These are phyloP conservation scores for Chamaecrista fasciculata DNA, from an alignment of 306 rosid species.

Conservation along the genomic window DNA sequence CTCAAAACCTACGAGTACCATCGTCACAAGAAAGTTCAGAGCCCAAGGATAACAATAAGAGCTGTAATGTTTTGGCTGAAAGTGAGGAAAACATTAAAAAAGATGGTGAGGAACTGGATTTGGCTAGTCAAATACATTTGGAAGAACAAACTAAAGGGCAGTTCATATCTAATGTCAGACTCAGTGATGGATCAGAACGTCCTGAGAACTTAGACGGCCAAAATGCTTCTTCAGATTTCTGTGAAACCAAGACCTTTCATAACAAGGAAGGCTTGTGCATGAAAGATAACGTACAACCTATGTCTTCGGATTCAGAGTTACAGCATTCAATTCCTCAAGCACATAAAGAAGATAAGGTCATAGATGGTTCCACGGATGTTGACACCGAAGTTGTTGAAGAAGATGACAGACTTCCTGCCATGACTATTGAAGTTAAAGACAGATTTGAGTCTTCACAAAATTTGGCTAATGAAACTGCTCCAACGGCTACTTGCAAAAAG, in stretches of 20 bases:
- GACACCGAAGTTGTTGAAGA: constrained; percentile 1
- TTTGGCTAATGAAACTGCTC: constrained; percentile 10
- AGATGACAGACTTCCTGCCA: constrained; percentile 11
- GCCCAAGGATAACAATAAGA: constrained; percentile 24
- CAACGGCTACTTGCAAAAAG: constrained; percentile 4
- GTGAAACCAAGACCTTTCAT: constrained; percentile 23
- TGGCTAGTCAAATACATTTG: neutral
- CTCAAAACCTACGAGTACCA: constrained; percentile 27
- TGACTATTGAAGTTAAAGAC: constrained; percentile 10
- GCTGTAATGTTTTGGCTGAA: constrained; percentile 29
- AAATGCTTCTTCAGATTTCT: constrained; percentile 20
- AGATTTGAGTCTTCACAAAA: neutral
- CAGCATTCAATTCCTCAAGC: constrained; percentile 15
- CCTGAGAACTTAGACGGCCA: constrained; percentile 18
- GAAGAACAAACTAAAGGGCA: constrained; percentile 14
- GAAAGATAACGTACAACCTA: neutral
- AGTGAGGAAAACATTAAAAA: constrained; percentile 21
- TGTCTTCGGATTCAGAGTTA: neutral
- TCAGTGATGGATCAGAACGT: constrained; percentile 25
- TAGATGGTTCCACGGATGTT: constrained; percentile 3
- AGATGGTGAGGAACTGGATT: constrained; percentile 12
- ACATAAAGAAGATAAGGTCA: constrained; percentile 12
- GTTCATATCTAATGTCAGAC: constrained; percentile 11
- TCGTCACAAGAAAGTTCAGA: constrained; percentile 26
- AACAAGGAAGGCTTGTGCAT: constrained; percentile 10